Conservation (phyloP, 768 basidiomycete species). For the Tricholoma sp. region DNA sequence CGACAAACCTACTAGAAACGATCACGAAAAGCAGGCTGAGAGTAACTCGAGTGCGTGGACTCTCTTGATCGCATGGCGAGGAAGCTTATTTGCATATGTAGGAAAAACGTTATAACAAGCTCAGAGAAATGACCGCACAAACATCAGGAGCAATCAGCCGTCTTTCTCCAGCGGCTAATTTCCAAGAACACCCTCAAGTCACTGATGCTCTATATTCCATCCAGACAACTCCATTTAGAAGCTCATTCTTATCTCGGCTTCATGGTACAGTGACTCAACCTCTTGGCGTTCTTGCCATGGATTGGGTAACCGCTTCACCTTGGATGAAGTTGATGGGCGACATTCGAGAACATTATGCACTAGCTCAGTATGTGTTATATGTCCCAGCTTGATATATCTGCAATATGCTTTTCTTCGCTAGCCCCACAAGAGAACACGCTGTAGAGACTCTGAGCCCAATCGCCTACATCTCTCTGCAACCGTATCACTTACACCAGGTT, state of each 20-base stretch:
- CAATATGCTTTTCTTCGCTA: constrained; percentile 18
- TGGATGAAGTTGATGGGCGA: constrained; percentile 79
- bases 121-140: constrained; percentile 15
- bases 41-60: constrained; percentile 33
- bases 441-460: constrained; percentile 47
- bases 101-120: constrained; percentile 25
- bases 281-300: constrained; percentile 46
- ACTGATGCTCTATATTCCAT: constrained; percentile 53
- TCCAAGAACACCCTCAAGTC: constrained; percentile 26
- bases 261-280: constrained; percentile 35
- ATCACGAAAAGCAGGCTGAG: constrained; percentile 42
- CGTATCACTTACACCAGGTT: constrained; percentile 59
- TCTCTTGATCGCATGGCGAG: neutral
- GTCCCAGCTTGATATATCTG: neutral
- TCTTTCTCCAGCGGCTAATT: constrained; percentile 21
- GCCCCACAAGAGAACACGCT: constrained; percentile 49
- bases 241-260: constrained; percentile 64
- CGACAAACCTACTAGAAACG: constrained; percentile 19
- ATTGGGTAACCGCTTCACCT: constrained; percentile 67
- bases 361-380: constrained; percentile 49
- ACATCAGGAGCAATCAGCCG: constrained; percentile 28
- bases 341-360: constrained; percentile 56
- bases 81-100: constrained; percentile 12
- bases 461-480: constrained; percentile 55
- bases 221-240: constrained; percentile 56